A percentile compares a stretch with the other conserved stretches of the same genome.
Evolutionary conservation across 1,284 basidiomycete species (phyloP).

Genomic region (Taiwanofungus camphoratus): DNA sequence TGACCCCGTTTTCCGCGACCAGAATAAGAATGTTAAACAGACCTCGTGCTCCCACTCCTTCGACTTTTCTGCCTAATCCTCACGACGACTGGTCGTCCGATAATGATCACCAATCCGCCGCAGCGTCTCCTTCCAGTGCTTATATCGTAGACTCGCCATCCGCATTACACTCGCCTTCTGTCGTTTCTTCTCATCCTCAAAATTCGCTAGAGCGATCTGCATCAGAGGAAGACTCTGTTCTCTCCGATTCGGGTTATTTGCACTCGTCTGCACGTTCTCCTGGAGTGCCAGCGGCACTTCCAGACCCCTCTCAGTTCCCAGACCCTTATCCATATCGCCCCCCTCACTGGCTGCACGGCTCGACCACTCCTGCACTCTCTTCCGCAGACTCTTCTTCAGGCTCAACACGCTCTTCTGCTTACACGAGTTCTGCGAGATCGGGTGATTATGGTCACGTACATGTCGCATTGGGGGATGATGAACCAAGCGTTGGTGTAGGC

Average conservation of each 20-base stretch:
- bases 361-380: conserved; percentile 45
- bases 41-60: conserved; percentile 24
- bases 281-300: conserved; percentile 38
- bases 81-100: conserved; percentile 24
- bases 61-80: conserved; percentile 14
- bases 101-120: conserved; percentile 22
- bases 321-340: conserved; percentile 49
- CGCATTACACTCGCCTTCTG: conserved; percentile 14
- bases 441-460: conserved; percentile 61
- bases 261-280: conserved; percentile 41
- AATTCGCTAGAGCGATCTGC: conserved; percentile 19
- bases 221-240: conserved; percentile 32
- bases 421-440: conserved; percentile 62
- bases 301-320: conserved; percentile 59
- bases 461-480: conserved; percentile 58
- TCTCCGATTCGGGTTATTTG: conserved; percentile 33
- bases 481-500: conserved; percentile 43
- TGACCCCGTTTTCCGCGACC: conserved; percentile 24
- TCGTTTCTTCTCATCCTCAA: conserved; percentile 16
- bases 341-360: conserved; percentile 30
- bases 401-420: conserved; percentile 72
- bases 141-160: conserved; percentile 27
- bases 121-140: conserved; percentile 26
- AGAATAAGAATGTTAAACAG: conserved; percentile 22
- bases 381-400: conserved; percentile 61